phyloP scores from a whole-genome alignment of 768 basidiomycete species.

The Suillus ampliporus region DNA sequence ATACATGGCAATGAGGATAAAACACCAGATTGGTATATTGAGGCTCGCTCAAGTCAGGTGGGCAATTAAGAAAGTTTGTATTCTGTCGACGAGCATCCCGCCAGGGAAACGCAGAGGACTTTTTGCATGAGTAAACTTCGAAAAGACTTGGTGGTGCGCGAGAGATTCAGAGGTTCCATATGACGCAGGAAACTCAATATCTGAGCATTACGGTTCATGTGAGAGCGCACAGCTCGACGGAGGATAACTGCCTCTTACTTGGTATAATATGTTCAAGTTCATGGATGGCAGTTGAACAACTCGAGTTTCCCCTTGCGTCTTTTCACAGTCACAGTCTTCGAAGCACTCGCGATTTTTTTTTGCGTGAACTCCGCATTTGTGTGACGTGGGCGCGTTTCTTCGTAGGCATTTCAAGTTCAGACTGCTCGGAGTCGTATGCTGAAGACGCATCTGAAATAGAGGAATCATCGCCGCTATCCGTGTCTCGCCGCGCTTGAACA shows the following conservation, averaged over 20 bases:
- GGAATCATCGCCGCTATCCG: background rate
- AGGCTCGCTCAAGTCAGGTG: constrained; percentile 22
- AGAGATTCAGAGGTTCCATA: constrained; percentile 44
- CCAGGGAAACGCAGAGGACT: constrained; percentile 34
- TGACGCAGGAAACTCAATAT: constrained; percentile 48
- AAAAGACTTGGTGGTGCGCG: constrained; percentile 45
- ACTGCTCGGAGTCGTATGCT: background rate
- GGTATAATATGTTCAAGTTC: constrained; percentile 27
- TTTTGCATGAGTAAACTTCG: constrained; percentile 41
- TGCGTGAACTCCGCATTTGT: background rate
- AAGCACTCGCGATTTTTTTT: background rate
- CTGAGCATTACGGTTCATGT: constrained; percentile 22
- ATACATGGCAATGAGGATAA: constrained; percentile 23
- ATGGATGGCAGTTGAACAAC: constrained; percentile 41
- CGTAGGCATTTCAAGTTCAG: background rate
- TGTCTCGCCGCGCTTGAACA: background rate
- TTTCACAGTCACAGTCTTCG: background rate
- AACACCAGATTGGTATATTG: constrained; percentile 22
- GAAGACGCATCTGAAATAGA: background rate
- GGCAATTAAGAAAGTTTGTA: constrained; percentile 22
- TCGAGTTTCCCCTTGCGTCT: constrained; percentile 5
- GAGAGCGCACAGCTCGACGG: background rate
- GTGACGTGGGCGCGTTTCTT: background rate
- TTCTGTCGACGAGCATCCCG: constrained; percentile 38
- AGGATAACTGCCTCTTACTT: constrained; percentile 16